phyloP scores from a whole-genome alignment of 140 eudicot species.

The Oenanthe javanica region DNA sequence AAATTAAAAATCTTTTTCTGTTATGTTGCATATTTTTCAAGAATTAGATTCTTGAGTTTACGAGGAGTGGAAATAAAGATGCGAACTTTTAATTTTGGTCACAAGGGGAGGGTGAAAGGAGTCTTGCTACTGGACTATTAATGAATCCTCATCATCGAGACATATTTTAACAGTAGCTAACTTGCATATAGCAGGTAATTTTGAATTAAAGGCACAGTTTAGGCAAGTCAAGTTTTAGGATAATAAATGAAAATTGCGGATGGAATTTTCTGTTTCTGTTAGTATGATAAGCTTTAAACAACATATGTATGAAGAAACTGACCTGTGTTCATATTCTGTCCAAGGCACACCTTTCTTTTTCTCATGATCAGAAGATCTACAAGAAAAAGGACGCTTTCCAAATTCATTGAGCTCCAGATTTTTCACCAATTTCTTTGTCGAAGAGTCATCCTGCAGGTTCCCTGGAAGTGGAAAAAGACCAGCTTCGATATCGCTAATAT shows the following conservation, averaged over 20 bases:
- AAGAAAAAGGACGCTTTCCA: constrained; percentile 28
- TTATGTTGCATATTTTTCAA: neutral
- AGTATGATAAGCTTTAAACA: neutral
- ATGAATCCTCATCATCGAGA: neutral
- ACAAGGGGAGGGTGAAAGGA: too few relatives aligned
- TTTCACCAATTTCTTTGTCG: constrained; percentile 43
- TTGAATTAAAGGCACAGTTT: neutral
- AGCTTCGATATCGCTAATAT: constrained; percentile 75
- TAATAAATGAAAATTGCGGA: neutral
- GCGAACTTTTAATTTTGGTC: neutral
- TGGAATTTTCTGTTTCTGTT: neutral
- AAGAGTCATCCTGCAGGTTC: constrained; percentile 29
- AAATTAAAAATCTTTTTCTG: too few relatives aligned
- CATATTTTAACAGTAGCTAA: neutral
- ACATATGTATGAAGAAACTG: neutral
- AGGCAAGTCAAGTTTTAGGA: neutral
- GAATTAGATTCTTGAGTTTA: neutral
- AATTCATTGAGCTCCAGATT: constrained; percentile 26
- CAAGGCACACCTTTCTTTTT: constrained; percentile 77
- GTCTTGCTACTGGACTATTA: neutral
- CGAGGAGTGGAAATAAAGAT: neutral
- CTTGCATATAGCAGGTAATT: neutral
- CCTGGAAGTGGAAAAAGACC: constrained; percentile 59
- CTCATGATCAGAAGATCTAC: constrained; percentile 54
- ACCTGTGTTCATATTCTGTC: constrained; percentile 92